Base-by-base conservation (phyloP, 2,329 filamentous ascomycete species). In the Pseudocercospora fuligena region DNA sequence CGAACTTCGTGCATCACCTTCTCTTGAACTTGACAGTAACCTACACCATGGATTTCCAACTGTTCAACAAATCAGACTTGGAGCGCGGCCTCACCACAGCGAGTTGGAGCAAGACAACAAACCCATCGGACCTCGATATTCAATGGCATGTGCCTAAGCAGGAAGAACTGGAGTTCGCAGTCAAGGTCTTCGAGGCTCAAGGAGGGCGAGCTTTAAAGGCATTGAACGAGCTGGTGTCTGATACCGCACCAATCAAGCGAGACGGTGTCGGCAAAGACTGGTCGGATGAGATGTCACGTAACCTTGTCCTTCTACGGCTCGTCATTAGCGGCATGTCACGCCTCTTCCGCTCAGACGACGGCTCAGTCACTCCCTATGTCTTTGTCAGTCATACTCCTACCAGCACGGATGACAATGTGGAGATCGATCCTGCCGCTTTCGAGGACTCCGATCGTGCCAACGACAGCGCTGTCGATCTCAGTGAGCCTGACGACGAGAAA, bases 251-350 rank as follows among this genome's bases (percentile, higher is more conserved):
- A 2, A 90, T 98, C 61, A 96, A 93, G 78, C 88, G 94, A 64
- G 94, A 94, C 72, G 95, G 95, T 43, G 97, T 94, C 78, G 96
- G 97, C 73, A 99, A 98, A 80, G 94, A 97, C 74, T 99, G 95
- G 95, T 97, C 94, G 0, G 95, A 99, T 77, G 96, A 99, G 78
- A 90, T 98, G 29, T 94, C 93, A 1, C 86, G 95, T 63, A 93
- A 97, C 71, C 85, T 99, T 64, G 92, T 94, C 12, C 89, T 97
- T 60, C 84, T 99, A 14, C 87, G 94, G 31, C 85, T 99, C n/a
- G 88, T 97, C 53, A 88, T 97, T 27, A 96, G 94, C 2, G 95
- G 95, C 61, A 89, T 97, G 65, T 94, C 94, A 7, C 90, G 92
- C 1, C 84, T 99, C 11, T 98, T 99, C 76, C 93, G 97, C 75